A percentile compares a stretch with the other conserved stretches of the same genome.
These are phyloP conservation scores for Exophiala viscosa DNA, from an alignment of 2,329 filamentous ascomycete species.

Conservation along the genomic window DNA sequence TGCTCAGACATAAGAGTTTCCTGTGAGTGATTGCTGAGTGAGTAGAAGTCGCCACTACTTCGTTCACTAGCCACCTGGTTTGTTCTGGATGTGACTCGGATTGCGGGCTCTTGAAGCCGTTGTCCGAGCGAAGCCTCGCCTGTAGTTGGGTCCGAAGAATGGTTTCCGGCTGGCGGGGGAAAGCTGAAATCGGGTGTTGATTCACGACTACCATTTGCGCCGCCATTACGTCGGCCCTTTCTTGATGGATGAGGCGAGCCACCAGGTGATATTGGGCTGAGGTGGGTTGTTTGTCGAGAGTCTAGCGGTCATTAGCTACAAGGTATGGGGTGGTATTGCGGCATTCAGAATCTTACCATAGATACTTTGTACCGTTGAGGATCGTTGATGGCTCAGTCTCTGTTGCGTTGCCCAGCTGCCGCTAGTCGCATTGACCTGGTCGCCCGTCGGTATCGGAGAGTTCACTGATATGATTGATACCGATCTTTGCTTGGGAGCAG, in stretches of 20 bases:
- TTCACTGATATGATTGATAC: slow-evolving; percentile 79
- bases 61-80: slow-evolving; percentile 76
- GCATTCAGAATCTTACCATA: slow-evolving; percentile 17
- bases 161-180: slow-evolving; percentile 40
- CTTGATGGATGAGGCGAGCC: slow-evolving; percentile 11
- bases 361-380: slow-evolving; percentile 21
- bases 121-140: too few species aligned
- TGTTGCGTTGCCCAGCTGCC: slow-evolving; percentile 18
- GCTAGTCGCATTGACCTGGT: slow-evolving; percentile 2
- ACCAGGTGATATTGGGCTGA: slow-evolving; percentile 6
- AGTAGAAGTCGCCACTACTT: slow-evolving; percentile 93
- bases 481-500: slow-evolving; percentile 64
- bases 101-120: neutral
- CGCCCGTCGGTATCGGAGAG: slow-evolving; percentile 13
- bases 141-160: neutral
- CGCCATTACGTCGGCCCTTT: slow-evolving; percentile 21
- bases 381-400: slow-evolving; percentile 22
- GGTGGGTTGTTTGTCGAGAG: slow-evolving; percentile 4
- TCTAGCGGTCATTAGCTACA: too few species aligned
- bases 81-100: slow-evolving; percentile 1
- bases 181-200: slow-evolving; percentile 55
- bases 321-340: too few species aligned
- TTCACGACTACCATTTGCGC: slow-evolving; percentile 39
- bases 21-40: slow-evolving; percentile 87
- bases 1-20: slow-evolving; percentile 93